Evolutionary conservation across 345 rosid genomes (phyloP), one percentile per base, ranked within the genome.

Genomic region (Citrus glauca): DNA sequence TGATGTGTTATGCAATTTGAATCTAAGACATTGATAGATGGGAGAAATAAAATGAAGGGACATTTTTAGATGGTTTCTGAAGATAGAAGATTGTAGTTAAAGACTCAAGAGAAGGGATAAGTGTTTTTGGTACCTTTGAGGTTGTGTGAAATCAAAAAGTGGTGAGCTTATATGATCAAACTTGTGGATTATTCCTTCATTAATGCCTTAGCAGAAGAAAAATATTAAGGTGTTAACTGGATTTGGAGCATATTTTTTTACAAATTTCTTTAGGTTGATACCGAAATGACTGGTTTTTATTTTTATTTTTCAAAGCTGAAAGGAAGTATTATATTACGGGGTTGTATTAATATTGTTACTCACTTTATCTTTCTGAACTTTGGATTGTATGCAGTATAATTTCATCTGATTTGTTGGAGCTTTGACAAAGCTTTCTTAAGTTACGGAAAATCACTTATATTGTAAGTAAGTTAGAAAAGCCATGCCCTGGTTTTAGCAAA

Each of bases 401-500:
- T 65, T n/a, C 7, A 5, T 74, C 19, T 50, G 63, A 50, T 19
- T 57, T 24, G 73, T n/a, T 14, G 37, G 24, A 66, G 66, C 53
- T 66, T 42, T 19, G 25, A 66, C 24, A 24, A 55, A 55, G 42
- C 33, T 17, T 73, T 32, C 71, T 4, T 38, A 65, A 53, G 28
- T 35, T 35, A 4, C 24, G 0, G n/a, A n/a, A 66, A 53, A 65
- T 25, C 64, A 50, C 70, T 75, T 56, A 50, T 33, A 17, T 5
- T 62, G 42, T 61, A 20, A 17, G 57, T 68, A 76, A 80, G 55
- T 75, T 55, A 35, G 60, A 72, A 72, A 72, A 33, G 13, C 14
- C 11, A 30, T 57, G 20, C 20, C 57, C 5, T 25, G 20, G 50
- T 67, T 45, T 48, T 32, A 25, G 70, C 55, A 33, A 71, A 48